phyloP scores from a whole-genome alignment of 805 yeast genomes.

The Tetrapisispora fleetii region DNA sequence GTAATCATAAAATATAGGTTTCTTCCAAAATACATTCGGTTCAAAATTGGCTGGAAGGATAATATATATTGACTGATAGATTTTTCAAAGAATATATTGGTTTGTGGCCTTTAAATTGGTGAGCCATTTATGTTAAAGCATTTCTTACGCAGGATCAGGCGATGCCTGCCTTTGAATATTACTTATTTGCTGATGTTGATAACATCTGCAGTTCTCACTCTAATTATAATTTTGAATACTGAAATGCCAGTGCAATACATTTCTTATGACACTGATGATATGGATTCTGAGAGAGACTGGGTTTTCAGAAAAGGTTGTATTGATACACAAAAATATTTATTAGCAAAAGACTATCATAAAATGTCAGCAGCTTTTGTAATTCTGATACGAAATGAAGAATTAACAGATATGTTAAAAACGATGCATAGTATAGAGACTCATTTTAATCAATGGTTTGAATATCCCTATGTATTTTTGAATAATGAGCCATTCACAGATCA shows the following conservation, averaged over 20 bases:
- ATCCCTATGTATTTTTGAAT: conserved; percentile 86
- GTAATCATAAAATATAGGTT: too few species aligned
- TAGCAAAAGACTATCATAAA: conserved; percentile 26
- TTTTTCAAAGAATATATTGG: too few species aligned
- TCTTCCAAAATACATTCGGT: too few species aligned
- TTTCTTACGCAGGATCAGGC: not conserved
- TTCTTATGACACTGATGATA: conserved; percentile 11
- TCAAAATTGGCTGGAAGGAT: too few species aligned
- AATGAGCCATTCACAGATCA: conserved; percentile 62
- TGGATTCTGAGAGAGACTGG: conserved; percentile 26
- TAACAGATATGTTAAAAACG: conserved; percentile 65
- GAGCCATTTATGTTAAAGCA: too few species aligned
- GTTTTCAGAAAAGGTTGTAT: conserved; percentile 53
- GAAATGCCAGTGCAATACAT: not conserved
- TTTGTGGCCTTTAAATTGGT: too few species aligned
- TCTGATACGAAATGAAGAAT: conserved; percentile 70
- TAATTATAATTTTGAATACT: not conserved
- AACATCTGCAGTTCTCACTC: not conserved
- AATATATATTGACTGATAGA: too few species aligned
- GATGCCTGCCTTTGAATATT: not conserved
- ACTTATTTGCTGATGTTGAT: not conserved
- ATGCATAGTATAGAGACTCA: conserved; percentile 72
- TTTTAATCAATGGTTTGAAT: conserved; percentile 88
- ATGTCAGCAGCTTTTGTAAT: conserved; percentile 83
- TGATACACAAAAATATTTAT: conserved; percentile 33